Conservation (phyloP, 73 alveolate species). For the Symbiodinium natans region DNA sequence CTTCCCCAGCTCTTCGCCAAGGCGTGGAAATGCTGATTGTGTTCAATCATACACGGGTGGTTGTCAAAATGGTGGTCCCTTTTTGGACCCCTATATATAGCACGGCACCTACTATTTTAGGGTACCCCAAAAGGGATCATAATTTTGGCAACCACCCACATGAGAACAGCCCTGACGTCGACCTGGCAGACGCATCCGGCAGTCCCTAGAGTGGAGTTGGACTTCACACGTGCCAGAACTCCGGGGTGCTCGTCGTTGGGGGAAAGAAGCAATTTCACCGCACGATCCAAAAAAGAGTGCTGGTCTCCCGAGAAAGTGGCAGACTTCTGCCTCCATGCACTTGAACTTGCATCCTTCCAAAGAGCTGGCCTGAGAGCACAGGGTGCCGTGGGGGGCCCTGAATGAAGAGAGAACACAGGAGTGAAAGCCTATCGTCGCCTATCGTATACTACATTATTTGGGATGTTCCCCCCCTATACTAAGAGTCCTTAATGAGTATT, state of each 20-base stretch:
- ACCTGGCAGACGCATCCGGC: not conserved
- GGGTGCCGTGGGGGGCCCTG: not conserved
- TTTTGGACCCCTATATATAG: too few relatives aligned
- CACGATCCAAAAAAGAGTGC: not conserved
- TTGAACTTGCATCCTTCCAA: conserved; percentile 3
- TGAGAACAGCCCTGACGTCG: too few relatives aligned
- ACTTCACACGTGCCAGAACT: not conserved
- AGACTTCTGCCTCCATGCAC: not conserved
- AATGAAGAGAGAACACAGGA: not conserved
- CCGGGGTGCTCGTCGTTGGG: not conserved
- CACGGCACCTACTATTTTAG: too few relatives aligned
- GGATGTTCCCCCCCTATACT: too few relatives aligned
- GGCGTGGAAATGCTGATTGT: not conserved
- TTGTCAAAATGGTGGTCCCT: too few relatives aligned
- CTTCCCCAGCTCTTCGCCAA: not conserved
- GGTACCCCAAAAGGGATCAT: not conserved
- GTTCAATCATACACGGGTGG: not conserved
- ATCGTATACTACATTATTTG: too few relatives aligned
- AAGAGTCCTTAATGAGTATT: too few relatives aligned
- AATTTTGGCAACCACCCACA: not conserved
- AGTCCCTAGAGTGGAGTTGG: not conserved
- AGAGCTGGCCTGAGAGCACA: not conserved
- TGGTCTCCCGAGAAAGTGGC: not conserved
- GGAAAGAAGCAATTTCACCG: not conserved
- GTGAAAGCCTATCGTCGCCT: not conserved